Evolutionary conservation across 768 basidiomycete genomes (phyloP), one percentile per base, ranked within the genome.

Genomic region (Mycena maculata): DNA sequence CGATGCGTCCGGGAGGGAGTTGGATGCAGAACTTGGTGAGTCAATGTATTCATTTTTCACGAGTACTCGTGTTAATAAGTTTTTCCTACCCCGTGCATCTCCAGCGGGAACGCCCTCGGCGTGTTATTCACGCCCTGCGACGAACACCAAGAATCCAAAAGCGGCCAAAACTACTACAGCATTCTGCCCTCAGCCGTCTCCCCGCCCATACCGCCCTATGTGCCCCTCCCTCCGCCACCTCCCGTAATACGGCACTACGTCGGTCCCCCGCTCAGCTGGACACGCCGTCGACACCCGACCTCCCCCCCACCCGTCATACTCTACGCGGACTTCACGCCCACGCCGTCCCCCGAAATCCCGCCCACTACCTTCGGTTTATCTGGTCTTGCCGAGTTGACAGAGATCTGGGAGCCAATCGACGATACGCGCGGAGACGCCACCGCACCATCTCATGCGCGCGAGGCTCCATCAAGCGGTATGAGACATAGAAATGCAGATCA

Each of bases 181-280:
- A 33, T 66, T n/a, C 65, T 66, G 52, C 65, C 65, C 9, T 47
- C 52, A 3, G 65, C 65, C 31, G 65, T 66, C 27, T 66, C 65
- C 2, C 65, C 65, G n/a, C 65, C 65, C 0, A 54, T 66, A 27
- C 58, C 58, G 4, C 42, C 50, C 0, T 39, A 41, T 28, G 13
- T 3, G 6, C 53, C 53, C 3, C 30, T 3, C 2, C 28, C 52
- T 1, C 12, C 18, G 7, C 52, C 59, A 0, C 58, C 12, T n/a
- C 8, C 36, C n/a, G 22, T 31, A 3, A 16, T 16, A 1, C 44
- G 41, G 3, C 33, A 28, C 2, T 50, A 30, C 13, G 2, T 2
- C 7, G 18, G 30, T 15, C 55, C 49, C 10, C 63, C 47, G 4
- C 39, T 4, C 12, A 28, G 12, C 41, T n/a, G 11, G 22, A 44